Evolutionary conservation across 1,139 yeast species (phyloP).

Genomic region (Yamadazyma dushanensis): DNA sequence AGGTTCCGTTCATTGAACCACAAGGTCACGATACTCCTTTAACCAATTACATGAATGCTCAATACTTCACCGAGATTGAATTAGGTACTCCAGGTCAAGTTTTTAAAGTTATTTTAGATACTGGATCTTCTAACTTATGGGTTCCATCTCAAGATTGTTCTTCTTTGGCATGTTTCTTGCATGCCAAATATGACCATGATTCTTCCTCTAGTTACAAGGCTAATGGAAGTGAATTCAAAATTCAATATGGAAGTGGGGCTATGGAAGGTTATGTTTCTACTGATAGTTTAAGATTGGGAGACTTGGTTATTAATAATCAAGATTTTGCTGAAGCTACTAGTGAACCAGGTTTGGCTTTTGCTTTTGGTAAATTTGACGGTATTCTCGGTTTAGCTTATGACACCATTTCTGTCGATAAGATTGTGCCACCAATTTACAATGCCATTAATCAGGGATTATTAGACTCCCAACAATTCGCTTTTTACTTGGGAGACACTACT

Average conservation of each 20-base stretch:
- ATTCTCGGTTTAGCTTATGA: slow-evolving; percentile 93
- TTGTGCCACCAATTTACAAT: slow-evolving; percentile 91
- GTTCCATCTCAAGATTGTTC: slow-evolving; percentile 87
- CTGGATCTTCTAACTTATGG: slow-evolving; percentile 97
- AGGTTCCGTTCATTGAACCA: slow-evolving; percentile 46
- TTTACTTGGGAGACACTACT: slow-evolving; percentile 79
- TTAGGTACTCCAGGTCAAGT: slow-evolving; percentile 92
- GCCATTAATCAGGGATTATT: slow-evolving; percentile 80
- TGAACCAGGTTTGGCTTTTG: slow-evolving; percentile 97
- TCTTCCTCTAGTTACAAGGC: slow-evolving; percentile 76
- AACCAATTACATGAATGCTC: slow-evolving; percentile 91
- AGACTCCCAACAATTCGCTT: slow-evolving; percentile 83
- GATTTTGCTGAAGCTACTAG: slow-evolving; percentile 95
- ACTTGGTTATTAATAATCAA: slow-evolving; percentile 78
- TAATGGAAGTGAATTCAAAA: slow-evolving; percentile 82
- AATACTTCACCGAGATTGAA: slow-evolving; percentile 85
- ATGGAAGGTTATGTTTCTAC: slow-evolving; percentile 89
- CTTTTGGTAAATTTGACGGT: slow-evolving; percentile 98
- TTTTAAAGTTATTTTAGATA: slow-evolving; percentile 88
- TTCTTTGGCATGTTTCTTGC: slow-evolving; percentile 93
- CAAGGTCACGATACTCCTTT: slow-evolving; percentile 68
- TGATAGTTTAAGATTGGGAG: slow-evolving; percentile 80
- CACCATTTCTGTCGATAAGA: slow-evolving; percentile 80
- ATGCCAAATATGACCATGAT: slow-evolving; percentile 82
- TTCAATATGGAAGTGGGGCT: slow-evolving; percentile 90